phyloP scores from a whole-genome alignment of 345 rosid species.

The Viola odorata region DNA sequence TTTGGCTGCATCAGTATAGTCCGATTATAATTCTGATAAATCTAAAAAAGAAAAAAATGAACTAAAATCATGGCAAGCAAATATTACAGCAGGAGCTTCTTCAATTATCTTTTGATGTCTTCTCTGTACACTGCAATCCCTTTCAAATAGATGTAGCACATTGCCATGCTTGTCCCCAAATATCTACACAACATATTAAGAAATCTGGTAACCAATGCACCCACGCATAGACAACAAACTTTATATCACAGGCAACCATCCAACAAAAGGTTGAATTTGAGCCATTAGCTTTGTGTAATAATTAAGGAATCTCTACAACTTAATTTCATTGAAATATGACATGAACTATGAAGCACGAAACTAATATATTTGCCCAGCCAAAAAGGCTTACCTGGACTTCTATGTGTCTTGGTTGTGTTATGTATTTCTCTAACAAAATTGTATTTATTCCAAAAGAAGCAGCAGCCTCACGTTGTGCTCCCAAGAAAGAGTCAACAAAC shows the following conservation, averaged over 20 bases:
- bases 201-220: constrained; percentile 1
- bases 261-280: background rate
- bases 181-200: constrained; percentile 36
- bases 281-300: too few species aligned
- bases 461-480: constrained; percentile 94
- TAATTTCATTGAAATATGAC: background rate
- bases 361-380: background rate
- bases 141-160: constrained; percentile 71
- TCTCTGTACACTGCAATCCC: constrained; percentile 96
- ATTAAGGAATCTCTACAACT: background rate
- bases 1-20: constrained; percentile 66
- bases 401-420: constrained; percentile 84
- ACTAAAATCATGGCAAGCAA: constrained; percentile 19
- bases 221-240: background rate
- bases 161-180: constrained; percentile 88
- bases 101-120: constrained; percentile 97
- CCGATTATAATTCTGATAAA: constrained; percentile 20
- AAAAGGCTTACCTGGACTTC: constrained; percentile 73
- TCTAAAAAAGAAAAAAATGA: constrained; percentile 19
- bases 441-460: constrained; percentile 86
- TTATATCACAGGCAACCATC: background rate
- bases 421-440: constrained; percentile 90
- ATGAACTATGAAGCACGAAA: background rate
- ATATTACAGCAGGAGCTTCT: constrained; percentile 97
- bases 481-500: constrained; percentile 76